Evolutionary conservation across 2,329 filamentous ascomycete genomes (phyloP), one percentile per base, ranked within the genome.

Genomic region (Pseudohalonectria lignicola): DNA sequence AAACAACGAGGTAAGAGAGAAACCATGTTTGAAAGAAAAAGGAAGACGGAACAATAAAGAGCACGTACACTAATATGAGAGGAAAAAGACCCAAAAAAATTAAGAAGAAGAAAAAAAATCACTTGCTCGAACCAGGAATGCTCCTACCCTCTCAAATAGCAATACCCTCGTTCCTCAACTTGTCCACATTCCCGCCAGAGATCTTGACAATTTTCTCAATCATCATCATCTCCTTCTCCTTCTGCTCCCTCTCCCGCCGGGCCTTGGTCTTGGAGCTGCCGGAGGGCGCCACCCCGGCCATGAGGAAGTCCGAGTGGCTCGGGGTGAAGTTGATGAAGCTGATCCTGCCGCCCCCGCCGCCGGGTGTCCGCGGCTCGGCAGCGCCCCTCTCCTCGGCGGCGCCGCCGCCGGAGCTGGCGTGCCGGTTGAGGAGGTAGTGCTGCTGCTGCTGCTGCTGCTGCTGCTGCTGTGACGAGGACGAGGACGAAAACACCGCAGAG

Each of bases 191-290:
- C 3, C 82, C 84, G 1, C 83, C 83, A 0, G 87, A 76, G 8
- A 79, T 81, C 56, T 75, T 75, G 45, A 81, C 61, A 21, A 82
- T 79, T 7, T 77, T 76, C 56, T 84, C 76, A 50, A 73, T 79
- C 39, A 88, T 54, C 53, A 73, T 70, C 47, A 79, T 63, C 49
- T 84, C 68, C 59, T 19, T 30, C 53, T 95, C 90, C 38, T 74
- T 68, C 2, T 86, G 86, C 63, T 95, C 90, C 56, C 86, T 83
- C 59, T 96, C 90, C 36, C 92, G 67, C 39, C 87, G 66, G n/a
- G 86, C 86, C 56, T 95, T 95, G 8, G 92, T 96, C 72, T 96
- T 96, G 47, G 77, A 84, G 48, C 80, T 87, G 9, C 92, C 92
- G 46, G 82, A 88, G 1, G 90, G 90, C 33, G 92, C 92, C 11